Conservation (phyloP, 2,329 filamentous ascomycete genomes). For the Stachybotrys chlorohalonatus region DNA sequence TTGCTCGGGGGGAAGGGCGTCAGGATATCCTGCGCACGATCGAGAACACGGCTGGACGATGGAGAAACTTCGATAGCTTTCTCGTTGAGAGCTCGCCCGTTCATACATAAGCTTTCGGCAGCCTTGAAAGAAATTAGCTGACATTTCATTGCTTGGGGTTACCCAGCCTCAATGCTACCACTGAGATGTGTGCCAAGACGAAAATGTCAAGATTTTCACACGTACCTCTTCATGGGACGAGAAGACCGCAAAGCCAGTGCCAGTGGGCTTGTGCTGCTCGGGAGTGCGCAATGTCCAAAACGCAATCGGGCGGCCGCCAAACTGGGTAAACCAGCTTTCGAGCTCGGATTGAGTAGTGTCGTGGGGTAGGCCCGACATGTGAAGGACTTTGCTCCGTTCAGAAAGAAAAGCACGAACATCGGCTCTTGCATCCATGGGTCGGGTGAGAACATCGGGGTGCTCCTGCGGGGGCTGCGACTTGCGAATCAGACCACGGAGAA, state of each 20-base stretch:
- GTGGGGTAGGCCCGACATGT: constrained; percentile 94
- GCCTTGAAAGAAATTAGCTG: constrained; percentile 45
- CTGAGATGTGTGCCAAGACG: too few species aligned
- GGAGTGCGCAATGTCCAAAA: constrained; percentile 98
- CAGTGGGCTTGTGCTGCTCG: constrained; percentile 98
- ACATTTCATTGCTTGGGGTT: too few species aligned
- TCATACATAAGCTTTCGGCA: constrained; percentile 98
- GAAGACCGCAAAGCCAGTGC: constrained; percentile 95
- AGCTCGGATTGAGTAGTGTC: constrained; percentile 98
- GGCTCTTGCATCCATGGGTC: constrained; percentile 92
- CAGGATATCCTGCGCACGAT: constrained; percentile 89
- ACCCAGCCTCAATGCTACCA: too few species aligned
- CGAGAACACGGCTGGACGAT: constrained; percentile 91
- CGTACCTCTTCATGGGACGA: constrained; percentile 97
- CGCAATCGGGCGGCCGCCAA: constrained; percentile 91
- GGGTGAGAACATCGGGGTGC: constrained; percentile 87
- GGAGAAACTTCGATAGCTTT: constrained; percentile 98
- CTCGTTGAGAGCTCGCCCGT: constrained; percentile 93
- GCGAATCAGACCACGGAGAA: constrained; percentile 83
- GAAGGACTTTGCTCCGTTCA: constrained; percentile 94
- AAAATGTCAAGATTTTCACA: constrained; percentile 8
- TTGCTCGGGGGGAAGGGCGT: constrained; percentile 98
- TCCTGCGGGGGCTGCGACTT: constrained; percentile 94
- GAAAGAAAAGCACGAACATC: constrained; percentile 94
- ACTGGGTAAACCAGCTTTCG: constrained; percentile 99